Evolutionary conservation across 768 basidiomycete species (phyloP).

Genomic region (Rhizopogon sp.): DNA sequence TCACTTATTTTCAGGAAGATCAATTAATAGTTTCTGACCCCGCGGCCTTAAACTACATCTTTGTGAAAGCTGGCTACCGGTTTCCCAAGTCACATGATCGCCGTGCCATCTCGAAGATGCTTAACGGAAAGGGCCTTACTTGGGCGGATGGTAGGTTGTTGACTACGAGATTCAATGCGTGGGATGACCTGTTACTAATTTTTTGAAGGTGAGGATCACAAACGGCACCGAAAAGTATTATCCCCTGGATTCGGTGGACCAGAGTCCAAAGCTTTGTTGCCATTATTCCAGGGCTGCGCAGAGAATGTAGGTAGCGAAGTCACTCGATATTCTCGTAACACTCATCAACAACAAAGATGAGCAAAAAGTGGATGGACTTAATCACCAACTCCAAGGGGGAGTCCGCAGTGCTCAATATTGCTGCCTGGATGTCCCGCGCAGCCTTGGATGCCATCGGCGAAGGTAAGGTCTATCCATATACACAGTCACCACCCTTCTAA

Average conservation of each 20-base stretch:
- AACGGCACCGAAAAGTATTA: slow-evolving; percentile 49
- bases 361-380: slow-evolving; percentile 19
- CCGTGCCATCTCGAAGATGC: slow-evolving; percentile 6
- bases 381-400: slow-evolving; percentile 4
- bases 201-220: slow-evolving; percentile 36
- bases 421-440: too few relatives aligned
- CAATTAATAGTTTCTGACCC: slow-evolving; percentile 42
- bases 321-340: background rate
- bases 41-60: slow-evolving; percentile 36
- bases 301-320: too few relatives aligned
- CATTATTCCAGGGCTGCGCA: too few relatives aligned
- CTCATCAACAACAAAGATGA: slow-evolving; percentile 12
- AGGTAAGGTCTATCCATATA: too few relatives aligned
- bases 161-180: slow-evolving; percentile 7
- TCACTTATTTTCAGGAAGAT: slow-evolving; percentile 30
- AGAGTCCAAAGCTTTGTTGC: slow-evolving; percentile 46
- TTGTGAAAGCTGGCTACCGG: slow-evolving; percentile 38
- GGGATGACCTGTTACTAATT: background rate
- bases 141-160: slow-evolving; percentile 36
- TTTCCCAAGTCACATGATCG: slow-evolving; percentile 34
- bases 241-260: slow-evolving; percentile 50
- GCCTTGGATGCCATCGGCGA: too few relatives aligned
- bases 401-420: slow-evolving; percentile 15
- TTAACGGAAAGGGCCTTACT: slow-evolving; percentile 29
- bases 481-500: too few relatives aligned